Percentiles rank a stretch among this genome's conserved stretches.
These are phyloP conservation scores for Astragalus membranaceus DNA, from an alignment of 306 rosid genomes.

Conservation along the genomic window DNA sequence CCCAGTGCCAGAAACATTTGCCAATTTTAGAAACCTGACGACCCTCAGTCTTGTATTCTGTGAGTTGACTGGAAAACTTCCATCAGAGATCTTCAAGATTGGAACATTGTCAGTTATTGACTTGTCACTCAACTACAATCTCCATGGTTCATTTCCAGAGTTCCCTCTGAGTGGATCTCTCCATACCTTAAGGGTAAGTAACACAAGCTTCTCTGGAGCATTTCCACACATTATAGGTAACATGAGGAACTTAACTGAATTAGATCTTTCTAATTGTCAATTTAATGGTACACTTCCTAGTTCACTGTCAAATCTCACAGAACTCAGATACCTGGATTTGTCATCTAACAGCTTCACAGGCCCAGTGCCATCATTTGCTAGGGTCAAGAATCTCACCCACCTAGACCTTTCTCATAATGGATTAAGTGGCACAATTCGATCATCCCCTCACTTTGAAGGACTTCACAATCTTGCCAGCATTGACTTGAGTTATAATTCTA, in stretches of 20 bases:
- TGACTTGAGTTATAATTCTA: background rate
- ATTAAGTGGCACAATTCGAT: background rate
- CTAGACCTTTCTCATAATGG: background rate
- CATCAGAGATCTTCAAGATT: background rate
- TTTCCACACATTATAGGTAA: slow-evolving; percentile 5
- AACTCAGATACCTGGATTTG: slow-evolving; percentile 1
- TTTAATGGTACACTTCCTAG: slow-evolving; percentile 13
- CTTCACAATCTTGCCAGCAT: background rate
- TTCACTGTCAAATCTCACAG: slow-evolving; percentile 12
- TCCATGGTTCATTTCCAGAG: slow-evolving; percentile 13
- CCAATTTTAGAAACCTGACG: background rate
- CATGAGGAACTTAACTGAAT: background rate
- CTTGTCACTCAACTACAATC: background rate
- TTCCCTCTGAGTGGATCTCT: background rate
- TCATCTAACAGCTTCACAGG: slow-evolving; percentile 8
- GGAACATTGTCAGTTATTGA: slow-evolving; percentile 2
- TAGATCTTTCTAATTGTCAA: background rate
- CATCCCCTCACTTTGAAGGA: background rate
- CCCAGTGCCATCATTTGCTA: slow-evolving; percentile 10
- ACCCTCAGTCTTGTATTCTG: background rate
- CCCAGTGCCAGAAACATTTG: slow-evolving; percentile 18
- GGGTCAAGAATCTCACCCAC: slow-evolving; percentile 5
- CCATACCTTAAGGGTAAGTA: background rate
- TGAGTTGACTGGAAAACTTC: slow-evolving; percentile 9
- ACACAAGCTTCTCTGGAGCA: slow-evolving; percentile 13